phyloP scores from a whole-genome alignment of 2,329 filamentous ascomycete species.

The Coniella vitis region DNA sequence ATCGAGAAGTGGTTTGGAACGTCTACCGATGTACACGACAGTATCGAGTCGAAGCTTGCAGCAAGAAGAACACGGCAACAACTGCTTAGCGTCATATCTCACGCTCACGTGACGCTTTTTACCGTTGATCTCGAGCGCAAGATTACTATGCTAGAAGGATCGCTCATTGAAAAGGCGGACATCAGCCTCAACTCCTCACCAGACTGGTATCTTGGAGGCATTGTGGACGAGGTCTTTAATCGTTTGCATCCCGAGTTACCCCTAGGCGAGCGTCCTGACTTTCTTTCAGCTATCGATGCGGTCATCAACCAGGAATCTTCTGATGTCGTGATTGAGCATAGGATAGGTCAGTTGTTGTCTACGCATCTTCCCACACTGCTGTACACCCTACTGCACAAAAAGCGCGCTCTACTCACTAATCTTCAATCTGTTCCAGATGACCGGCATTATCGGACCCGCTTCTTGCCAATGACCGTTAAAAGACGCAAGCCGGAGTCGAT shows the following conservation, averaged over 20 bases:
- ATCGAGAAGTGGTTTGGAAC: constrained; percentile 77
- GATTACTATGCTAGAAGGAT: constrained; percentile 65
- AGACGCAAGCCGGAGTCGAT: constrained; percentile 42
- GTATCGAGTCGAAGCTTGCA: constrained; percentile 59
- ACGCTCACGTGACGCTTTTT: constrained; percentile 71
- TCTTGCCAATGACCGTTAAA: constrained; percentile 58
- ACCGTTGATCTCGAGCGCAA: constrained; percentile 56
- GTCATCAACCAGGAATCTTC: constrained; percentile 55
- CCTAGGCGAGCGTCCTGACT: constrained; percentile 38
- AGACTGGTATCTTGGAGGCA: constrained; percentile 12
- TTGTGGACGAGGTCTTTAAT: constrained; percentile 57
- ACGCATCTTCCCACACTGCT: no score
- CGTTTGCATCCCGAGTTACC: constrained; percentile 36
- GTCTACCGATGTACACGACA: constrained; percentile 72
- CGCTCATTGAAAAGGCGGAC: constrained; percentile 44
- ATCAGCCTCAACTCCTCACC: constrained; percentile 25
- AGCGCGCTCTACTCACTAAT: neutral
- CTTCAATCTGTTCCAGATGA: constrained; percentile 32
- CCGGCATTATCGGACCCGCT: constrained; percentile 64
- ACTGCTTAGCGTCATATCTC: constrained; percentile 64
- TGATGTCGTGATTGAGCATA: constrained; percentile 59
- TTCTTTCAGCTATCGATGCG: constrained; percentile 53
- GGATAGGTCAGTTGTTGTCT: constrained; percentile 36
- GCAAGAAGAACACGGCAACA: constrained; percentile 64
- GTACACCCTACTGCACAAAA: neutral